Evolutionary conservation across 495 filamentous ascomycete species (phyloP), one percentile per base, ranked within the genome.

Genomic region (Penicillium dipodomyicola): DNA sequence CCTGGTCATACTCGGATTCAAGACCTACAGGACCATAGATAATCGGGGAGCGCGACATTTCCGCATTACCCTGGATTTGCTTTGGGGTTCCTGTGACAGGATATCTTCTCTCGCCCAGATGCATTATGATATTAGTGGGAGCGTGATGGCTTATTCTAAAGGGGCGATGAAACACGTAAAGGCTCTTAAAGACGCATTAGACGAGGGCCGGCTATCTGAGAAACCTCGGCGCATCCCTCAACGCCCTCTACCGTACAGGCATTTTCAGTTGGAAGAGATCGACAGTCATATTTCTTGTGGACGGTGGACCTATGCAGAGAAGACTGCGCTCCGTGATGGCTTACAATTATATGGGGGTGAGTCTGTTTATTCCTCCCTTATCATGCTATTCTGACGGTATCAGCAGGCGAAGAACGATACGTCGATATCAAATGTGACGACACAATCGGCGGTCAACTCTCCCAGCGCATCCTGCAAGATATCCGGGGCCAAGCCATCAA

Each of bases 1-100:
- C 6, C 35, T 72, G 40, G 41, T 63, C 8, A 15, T 64, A 14
- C 27, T 54, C 33, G 63, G 63, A 14, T 63, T 72, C 49, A 57
- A 65, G 42, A 57, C 61, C 14, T 69, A 67, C 33, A 54, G 20
- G 22, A 29, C 30, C 14, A 14, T n/a, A 14, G 2, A 33, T 25
- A 42, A 54, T 17, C 10, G 20, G 42, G 32, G 9, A 4, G 22
- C 14, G 23, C 41, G 32, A 14, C 57, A 64, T 44, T 47, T 69
- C 3, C 49, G 49, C 40, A 35, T 43, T 15, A 30, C 46, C 2
- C 45, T 71, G 43, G 52, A 53, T n/a, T 15, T 64, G 12, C 49
- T 71, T 3, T 53, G 52, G 19, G 17, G 54, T 5, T 52, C 58
- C 12, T 61, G 58, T 27, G 14, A 61, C 2, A 58, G 55, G 23